phyloP scores from a whole-genome alignment of 768 basidiomycete genomes.

The Leccinum variicolor region DNA sequence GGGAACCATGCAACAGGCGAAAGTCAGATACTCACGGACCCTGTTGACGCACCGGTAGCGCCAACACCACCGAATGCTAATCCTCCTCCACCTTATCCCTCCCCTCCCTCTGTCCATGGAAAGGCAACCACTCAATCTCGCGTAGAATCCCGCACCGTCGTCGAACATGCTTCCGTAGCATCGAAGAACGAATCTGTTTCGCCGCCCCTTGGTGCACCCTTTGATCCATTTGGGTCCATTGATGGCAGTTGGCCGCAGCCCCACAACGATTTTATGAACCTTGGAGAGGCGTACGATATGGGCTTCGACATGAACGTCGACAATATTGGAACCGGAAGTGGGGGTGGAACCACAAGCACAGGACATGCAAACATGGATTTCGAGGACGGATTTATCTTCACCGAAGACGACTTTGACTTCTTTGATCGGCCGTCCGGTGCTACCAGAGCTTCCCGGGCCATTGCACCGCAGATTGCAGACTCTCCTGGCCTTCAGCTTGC shows the following conservation, averaged over 20 bases:
- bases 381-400: constrained; percentile 56
- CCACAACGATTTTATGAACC: constrained; percentile 34
- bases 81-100: constrained; percentile 46
- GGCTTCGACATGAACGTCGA: constrained; percentile 47
- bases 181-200: constrained; percentile 18
- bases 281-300: constrained; percentile 40
- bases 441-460: constrained; percentile 19
- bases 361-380: constrained; percentile 42
- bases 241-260: constrained; percentile 40
- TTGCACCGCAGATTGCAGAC: constrained; percentile 14
- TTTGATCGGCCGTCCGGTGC: constrained; percentile 60
- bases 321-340: constrained; percentile 30
- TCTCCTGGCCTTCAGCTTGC: constrained; percentile 31
- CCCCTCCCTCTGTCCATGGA: constrained; percentile 50
- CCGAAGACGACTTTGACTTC: constrained; percentile 88
- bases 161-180: constrained; percentile 5
- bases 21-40: constrained; percentile 17
- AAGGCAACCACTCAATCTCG: constrained; percentile 13
- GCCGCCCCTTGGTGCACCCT: constrained; percentile 27
- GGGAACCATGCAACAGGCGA: constrained; percentile 14
- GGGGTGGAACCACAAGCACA: constrained; percentile 20
- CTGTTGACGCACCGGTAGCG: constrained; percentile 9
- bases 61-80: constrained; percentile 6
- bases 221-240: constrained; percentile 44
- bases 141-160: constrained; percentile 24